A percentile compares a stretch with the other conserved stretches of the same genome.
These are phyloP conservation scores for Ascoidea asiatica DNA, from an alignment of 805 yeast species.

Conservation along the genomic window DNA sequence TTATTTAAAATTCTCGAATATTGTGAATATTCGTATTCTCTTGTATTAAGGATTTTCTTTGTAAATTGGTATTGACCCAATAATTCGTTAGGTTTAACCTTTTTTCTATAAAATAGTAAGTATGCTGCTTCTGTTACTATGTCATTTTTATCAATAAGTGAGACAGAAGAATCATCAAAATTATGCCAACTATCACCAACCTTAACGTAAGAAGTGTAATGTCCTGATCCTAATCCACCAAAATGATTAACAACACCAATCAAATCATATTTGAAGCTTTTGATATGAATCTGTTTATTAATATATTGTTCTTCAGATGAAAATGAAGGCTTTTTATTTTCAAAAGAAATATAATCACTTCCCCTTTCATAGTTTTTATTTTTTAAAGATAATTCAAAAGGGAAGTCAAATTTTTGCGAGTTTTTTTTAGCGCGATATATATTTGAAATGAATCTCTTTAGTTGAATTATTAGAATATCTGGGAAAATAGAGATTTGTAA, in stretches of 20 bases:
- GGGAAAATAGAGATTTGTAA: too few relatives aligned
- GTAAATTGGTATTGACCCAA: slow-evolving; percentile 38
- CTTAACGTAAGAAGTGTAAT: slow-evolving; percentile 82
- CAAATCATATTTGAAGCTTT: slow-evolving; percentile 52
- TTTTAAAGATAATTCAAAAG: too few relatives aligned
- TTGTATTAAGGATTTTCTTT: too few relatives aligned
- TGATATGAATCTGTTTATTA: slow-evolving; percentile 23
- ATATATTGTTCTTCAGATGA: slow-evolving; percentile 52
- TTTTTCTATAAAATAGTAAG: slow-evolving; percentile 67
- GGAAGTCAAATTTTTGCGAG: too few relatives aligned
- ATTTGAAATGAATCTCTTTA: too few relatives aligned
- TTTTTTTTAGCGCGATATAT: too few relatives aligned
- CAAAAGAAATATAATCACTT: too few relatives aligned
- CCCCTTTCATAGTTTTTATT: too few relatives aligned
- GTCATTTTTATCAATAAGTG: slow-evolving; percentile 42
- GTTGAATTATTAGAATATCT: too few relatives aligned
- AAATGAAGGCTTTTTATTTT: slow-evolving; percentile 47
- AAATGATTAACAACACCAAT: slow-evolving; percentile 91
- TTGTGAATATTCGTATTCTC: too few relatives aligned
- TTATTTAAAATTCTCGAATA: too few relatives aligned
- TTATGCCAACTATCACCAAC: slow-evolving; percentile 76
- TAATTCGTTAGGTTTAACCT: slow-evolving; percentile 19
- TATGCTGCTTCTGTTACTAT: slow-evolving; percentile 73
- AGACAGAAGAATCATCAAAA: slow-evolving; percentile 74
- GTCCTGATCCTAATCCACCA: slow-evolving; percentile 97